Conservation (phyloP, 768 basidiomycete species). For the Naganishia friedmannii region DNA sequence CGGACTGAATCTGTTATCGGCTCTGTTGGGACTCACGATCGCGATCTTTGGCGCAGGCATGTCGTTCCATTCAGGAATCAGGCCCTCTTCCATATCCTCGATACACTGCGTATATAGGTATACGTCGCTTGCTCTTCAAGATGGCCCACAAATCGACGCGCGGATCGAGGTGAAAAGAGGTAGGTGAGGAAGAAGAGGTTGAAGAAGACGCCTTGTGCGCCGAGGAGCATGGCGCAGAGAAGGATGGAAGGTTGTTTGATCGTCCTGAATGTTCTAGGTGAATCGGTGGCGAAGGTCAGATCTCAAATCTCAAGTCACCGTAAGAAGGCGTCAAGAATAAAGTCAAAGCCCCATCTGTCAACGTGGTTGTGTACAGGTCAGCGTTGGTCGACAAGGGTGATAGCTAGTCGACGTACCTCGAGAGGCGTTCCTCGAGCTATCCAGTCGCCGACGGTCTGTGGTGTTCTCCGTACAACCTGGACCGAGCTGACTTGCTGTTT, state of each 20-base stretch:
- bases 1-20: background rate
- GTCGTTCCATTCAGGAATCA: conserved; percentile 58
- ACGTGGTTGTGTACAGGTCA: background rate
- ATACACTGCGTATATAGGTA: conserved; percentile 87
- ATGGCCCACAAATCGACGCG: conserved; percentile 85
- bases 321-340: no score
- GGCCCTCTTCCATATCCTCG: conserved; percentile 62
- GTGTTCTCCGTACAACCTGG: conserved; percentile 64
- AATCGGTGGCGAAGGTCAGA: conserved; percentile 7
- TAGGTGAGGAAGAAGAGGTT: conserved; percentile 65
- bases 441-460: conserved; percentile 69
- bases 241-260: conserved; percentile 73
- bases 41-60: conserved; percentile 79
- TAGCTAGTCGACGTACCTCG: conserved; percentile 24
- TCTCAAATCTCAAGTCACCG: conserved; percentile 67
- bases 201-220: conserved; percentile 70
- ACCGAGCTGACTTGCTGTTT: conserved; percentile 55
- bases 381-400: conserved; percentile 27
- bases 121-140: conserved; percentile 92
- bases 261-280: conserved; percentile 85
- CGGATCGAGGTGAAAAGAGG: conserved; percentile 53
- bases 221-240: conserved; percentile 79
- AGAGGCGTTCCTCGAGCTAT: conserved; percentile 60
- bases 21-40: conserved; percentile 54
- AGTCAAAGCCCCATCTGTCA: conserved; percentile 68